Percentiles rank a stretch among this genome's conserved stretches.
Conservation (phyloP, 768 basidiomycete species). For the Filobasidium floriforme region DNA sequence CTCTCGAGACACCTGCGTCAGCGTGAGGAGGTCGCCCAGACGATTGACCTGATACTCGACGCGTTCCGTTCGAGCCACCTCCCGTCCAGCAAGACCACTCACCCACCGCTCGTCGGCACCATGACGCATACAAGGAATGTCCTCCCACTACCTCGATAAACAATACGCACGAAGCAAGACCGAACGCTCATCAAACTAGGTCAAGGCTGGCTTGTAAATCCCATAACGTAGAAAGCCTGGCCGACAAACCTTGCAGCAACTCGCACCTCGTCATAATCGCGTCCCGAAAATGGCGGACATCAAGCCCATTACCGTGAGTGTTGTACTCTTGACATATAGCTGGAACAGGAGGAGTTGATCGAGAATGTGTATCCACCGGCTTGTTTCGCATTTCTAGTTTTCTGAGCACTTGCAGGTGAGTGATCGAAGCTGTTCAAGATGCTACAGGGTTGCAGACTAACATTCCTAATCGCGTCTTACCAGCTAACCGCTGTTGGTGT, state of each 20-base stretch:
- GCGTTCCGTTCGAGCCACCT: background rate
- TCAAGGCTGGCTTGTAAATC: background rate
- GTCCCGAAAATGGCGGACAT: conserved; percentile 37
- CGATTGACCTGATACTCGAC: background rate
- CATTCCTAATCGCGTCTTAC: background rate
- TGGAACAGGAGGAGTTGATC: background rate
- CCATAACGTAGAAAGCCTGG: background rate
- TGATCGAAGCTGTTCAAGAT: background rate
- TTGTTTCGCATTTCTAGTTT: conserved; percentile 31
- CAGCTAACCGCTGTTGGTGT: conserved; percentile 93
- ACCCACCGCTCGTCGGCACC: background rate
- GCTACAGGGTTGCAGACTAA: background rate
- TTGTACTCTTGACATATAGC: background rate
- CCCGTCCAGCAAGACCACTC: background rate
- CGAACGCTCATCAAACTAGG: background rate
- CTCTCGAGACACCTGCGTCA: background rate
- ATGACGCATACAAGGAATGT: conserved; percentile 3
- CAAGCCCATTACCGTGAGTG: conserved; percentile 43
- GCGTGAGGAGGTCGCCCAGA: background rate
- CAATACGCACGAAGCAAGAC: no score
- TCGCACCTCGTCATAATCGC: background rate
- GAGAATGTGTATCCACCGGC: background rate
- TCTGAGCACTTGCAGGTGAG: conserved; percentile 48
- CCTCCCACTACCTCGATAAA: background rate
- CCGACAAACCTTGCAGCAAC: background rate